Conservation (phyloP, 202 grass and related monocot species). For the Bolboschoenoplectus hybrid region DNA sequence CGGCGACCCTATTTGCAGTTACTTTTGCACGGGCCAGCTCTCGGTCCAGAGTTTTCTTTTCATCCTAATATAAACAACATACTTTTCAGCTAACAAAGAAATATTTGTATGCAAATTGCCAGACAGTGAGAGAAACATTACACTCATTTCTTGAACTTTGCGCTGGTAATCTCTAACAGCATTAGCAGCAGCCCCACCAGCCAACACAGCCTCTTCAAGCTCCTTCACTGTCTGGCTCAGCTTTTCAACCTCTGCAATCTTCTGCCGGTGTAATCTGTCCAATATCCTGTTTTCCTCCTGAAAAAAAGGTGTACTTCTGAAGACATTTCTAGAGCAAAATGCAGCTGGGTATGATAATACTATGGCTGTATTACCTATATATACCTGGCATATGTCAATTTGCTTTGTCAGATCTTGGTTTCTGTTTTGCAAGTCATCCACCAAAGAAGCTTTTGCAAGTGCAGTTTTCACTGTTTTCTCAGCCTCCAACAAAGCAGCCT, state of each 20-base stretch:
- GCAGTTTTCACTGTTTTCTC: conserved; percentile 90
- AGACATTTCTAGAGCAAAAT: conserved; percentile 20
- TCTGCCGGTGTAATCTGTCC: conserved; percentile 93
- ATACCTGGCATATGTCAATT: conserved; percentile 99
- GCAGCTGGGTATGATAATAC: conserved; percentile 15
- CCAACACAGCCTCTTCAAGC: conserved; percentile 88
- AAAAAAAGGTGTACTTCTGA: conserved; percentile 32
- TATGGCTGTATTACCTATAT: conserved; percentile 32
- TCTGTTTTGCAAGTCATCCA: conserved; percentile 96
- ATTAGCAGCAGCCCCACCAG: conserved; percentile 89
- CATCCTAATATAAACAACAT: conserved; percentile 56
- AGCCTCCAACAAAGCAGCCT: conserved; percentile 87
- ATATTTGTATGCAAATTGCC: conserved; percentile 32
- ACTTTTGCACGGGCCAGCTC: conserved; percentile 91
- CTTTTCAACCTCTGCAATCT: conserved; percentile 97
- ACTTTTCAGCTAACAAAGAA: not conserved
- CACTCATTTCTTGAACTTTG: conserved; percentile 98
- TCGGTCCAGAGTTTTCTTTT: conserved; percentile 89
- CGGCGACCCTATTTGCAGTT: conserved; percentile 87
- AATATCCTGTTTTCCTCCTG: conserved; percentile 99
- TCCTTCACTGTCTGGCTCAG: conserved; percentile 87
- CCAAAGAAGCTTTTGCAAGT: conserved; percentile 92
- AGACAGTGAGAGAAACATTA: conserved; percentile 46
- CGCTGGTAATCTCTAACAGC: conserved; percentile 97
- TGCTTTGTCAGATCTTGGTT: conserved; percentile 99